Evolutionary conservation across 2,329 filamentous ascomycete genomes (phyloP), one percentile per base, ranked within the genome.

Genomic region (Neonectria magnoliae): DNA sequence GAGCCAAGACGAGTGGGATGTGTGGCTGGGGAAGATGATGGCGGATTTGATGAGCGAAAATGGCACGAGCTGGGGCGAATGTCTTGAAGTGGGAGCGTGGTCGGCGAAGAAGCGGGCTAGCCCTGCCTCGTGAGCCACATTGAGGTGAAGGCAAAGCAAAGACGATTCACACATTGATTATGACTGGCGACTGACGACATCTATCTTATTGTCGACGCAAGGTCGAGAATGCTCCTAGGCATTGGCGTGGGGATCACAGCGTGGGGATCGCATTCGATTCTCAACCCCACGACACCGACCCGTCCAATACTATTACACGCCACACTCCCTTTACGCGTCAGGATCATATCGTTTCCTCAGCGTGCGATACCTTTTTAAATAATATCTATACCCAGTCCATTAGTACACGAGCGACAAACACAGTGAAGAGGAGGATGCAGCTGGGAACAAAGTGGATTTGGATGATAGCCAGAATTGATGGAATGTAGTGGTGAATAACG

Each of bases 1-100:
- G 83, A 93, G 91, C 73, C 89, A 92, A 75, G 93, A 97, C 71
- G 94, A 98, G 80, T 98, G 94, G 94, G 92, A 97, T 77, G 84
- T 89, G 45, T 98, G 94, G 94, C 89, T 92, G 81, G 89, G 90
- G 44, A 93, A 91, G 78, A 93, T 97, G 91, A 95, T 93, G 86
- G 87, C 88, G 51, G 91, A 96, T 78, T 80, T 98, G 74, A 85
- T 97, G 75, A 89, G 91, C 76, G 91, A 95, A 65, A 90, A 89
- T 59, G 92, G 93, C 20, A 90, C 92, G 18, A 89, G 88, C 52
- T 94, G 89, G 82, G 94, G 94, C 52, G 94, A 98, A 79, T 97
- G 93, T 78, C 81, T 98, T 20, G 93, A 88, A 73, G 89, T 94
- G 68, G 93, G 95, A 41, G 96, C 94, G 78, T 98, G 94, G 83